Conservation (phyloP, 495 filamentous ascomycete genomes). For the Penicillium antarcticum region DNA sequence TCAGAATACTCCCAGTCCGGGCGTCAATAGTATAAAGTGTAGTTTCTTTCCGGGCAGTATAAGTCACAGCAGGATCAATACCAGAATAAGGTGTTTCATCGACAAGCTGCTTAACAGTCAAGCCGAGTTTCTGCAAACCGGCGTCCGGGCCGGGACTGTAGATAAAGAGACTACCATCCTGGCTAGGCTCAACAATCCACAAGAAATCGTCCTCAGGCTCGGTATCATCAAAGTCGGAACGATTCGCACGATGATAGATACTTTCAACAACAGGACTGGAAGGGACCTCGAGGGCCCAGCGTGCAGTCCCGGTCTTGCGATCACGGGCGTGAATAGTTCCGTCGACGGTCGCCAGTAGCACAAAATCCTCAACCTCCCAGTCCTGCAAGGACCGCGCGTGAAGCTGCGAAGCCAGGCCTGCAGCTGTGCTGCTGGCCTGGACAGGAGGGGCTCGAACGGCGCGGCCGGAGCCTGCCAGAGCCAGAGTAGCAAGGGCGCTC, state of each 20-base stretch:
- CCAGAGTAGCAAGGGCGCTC: constrained; percentile 91
- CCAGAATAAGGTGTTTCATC: constrained; percentile 65
- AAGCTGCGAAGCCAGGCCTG: constrained; percentile 75
- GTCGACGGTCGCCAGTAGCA: constrained; percentile 98
- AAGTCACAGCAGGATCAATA: constrained; percentile 66
- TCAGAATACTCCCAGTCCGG: constrained; percentile 69
- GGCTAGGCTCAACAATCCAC: constrained; percentile 95
- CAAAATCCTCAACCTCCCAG: constrained; percentile 99
- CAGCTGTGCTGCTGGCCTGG: constrained; percentile 57
- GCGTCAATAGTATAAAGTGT: constrained; percentile 81
- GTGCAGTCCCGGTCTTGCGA: constrained; percentile 74
- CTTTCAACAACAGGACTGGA: constrained; percentile 88
- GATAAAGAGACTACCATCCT: constrained; percentile 84
- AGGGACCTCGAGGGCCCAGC: constrained; percentile 76
- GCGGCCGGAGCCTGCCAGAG: constrained; percentile 72
- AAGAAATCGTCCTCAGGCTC: constrained; percentile 74
- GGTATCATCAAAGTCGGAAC: constrained; percentile 53
- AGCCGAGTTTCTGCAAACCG: constrained; percentile 58
- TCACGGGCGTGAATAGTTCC: constrained; percentile 92
- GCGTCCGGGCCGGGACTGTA: constrained; percentile 65
- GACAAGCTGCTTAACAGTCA: constrained; percentile 79
- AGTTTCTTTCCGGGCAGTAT: constrained; percentile 79
- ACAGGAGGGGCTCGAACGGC: constrained; percentile 83
- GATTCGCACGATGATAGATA: constrained; percentile 72
- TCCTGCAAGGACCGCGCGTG: constrained; percentile 94